Evolutionary conservation across 768 basidiomycete genomes (phyloP).

Genomic region (Tulasnella sp.): DNA sequence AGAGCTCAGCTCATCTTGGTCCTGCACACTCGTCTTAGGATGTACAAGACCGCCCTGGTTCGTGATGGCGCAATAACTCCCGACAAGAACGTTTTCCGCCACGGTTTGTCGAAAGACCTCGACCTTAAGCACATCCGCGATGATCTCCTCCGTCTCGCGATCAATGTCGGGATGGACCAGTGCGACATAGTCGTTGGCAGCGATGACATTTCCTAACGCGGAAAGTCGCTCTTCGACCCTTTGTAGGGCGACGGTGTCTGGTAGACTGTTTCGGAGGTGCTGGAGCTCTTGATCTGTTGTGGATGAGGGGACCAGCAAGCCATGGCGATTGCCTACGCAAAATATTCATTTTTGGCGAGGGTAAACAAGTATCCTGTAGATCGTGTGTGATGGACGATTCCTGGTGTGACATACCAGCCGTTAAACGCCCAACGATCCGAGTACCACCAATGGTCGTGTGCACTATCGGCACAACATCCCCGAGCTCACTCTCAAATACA

Average conservation of each 20-base stretch:
- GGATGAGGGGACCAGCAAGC: constrained; percentile 88
- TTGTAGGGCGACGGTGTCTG: constrained; percentile 87
- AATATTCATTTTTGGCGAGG: not conserved
- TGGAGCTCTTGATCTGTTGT: constrained; percentile 98
- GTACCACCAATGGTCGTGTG: constrained; percentile 94
- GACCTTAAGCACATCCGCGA: constrained; percentile 97
- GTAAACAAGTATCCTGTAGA: too few relatives aligned
- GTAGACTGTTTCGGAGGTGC: constrained; percentile 90
- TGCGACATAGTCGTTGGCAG: constrained; percentile 97
- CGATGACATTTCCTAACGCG: constrained; percentile 96
- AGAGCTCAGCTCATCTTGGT: constrained; percentile 93
- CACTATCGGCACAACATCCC: constrained; percentile 89
- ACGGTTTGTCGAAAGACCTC: constrained; percentile 98
- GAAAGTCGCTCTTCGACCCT: constrained; percentile 95
- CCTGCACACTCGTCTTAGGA: constrained; percentile 92
- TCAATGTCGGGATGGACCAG: constrained; percentile 97
- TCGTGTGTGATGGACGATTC: not conserved
- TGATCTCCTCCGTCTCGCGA: constrained; percentile 98
- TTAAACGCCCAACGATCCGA: constrained; percentile 84
- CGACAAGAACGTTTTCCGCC: constrained; percentile 93
- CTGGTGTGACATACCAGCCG: constrained; percentile 52
- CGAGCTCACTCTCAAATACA: constrained; percentile 88
- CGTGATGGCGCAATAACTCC: constrained; percentile 87
- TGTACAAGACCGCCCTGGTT: constrained; percentile 98
- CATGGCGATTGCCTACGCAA: constrained; percentile 79